Evolutionary conservation across 1,284 basidiomycete genomes (phyloP), one percentile per base, ranked within the genome.

Genomic region (Hypsizygus ulmarius): DNA sequence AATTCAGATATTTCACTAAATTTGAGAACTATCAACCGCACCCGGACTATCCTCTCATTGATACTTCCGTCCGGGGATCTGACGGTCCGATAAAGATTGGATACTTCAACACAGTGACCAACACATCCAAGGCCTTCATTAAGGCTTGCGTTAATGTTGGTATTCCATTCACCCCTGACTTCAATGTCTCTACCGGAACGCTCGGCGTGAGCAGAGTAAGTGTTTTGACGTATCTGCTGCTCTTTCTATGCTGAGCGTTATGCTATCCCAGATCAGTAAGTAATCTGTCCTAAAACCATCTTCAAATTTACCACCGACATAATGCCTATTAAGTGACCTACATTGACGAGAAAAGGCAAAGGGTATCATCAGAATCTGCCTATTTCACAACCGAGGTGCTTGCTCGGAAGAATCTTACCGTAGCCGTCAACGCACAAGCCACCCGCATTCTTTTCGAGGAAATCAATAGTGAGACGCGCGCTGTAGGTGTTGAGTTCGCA

Each of bases 341-440:
- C 54, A 71, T 86, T 43, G 70, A 79, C 55, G 52, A 68, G 14
- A 70, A 66, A 6, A 71, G 70, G 29, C 62, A 64, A 47, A 78
- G 85, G 1, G 80, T 81, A 1, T 79, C 82, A 1, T 74, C 81
- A 0, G 82, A 87, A 57, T 66, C 74, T 1, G 81, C 80, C 0
- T 88, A 88, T 57, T 70, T 88, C 19, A 85, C 83, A 0, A 64
- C 74, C 1, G 70, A 77, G 0, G 84, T 85, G 1, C 70, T 87
- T 6, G 68, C 72, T 2, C 72, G 85, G 33, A 73, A 74, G 12
- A 87, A 88, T 56, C 68, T 88, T 25, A 82, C 71, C 25, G 75
- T 88, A 21, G 71, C 72, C 1, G 73, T 75, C 7, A 66, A 74
- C 35, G 76, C 81, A 0, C 71, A 71, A 12, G 81, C 76, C 10